Percentiles rank a stretch among this genome's conserved stretches.
These are phyloP conservation scores for Acarospora socialis DNA, from an alignment of 2,329 filamentous ascomycete species.

Conservation along the genomic window DNA sequence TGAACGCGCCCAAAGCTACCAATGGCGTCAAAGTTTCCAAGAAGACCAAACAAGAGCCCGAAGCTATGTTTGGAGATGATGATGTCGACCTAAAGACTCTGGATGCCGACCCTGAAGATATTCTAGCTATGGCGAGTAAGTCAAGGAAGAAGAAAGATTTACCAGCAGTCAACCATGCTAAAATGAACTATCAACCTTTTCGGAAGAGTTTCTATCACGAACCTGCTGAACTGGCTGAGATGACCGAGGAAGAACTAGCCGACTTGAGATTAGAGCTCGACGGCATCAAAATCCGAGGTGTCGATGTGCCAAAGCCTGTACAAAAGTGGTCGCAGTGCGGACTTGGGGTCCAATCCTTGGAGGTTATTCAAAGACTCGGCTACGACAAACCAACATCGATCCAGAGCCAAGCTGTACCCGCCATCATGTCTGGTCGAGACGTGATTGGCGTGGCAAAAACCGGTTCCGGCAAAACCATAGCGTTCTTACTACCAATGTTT, in stretches of 20 bases:
- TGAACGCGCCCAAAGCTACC: conserved; percentile 26
- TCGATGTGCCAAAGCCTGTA: conserved; percentile 82
- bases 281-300: conserved; percentile 83
- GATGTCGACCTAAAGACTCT: conserved; percentile 52
- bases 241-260: conserved; percentile 72
- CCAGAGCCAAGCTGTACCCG: conserved; percentile 85
- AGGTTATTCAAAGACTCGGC: conserved; percentile 66
- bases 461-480: conserved; percentile 92
- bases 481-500: conserved; percentile 93
- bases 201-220: conserved; percentile 93
- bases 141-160: conserved; percentile 89
- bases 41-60: conserved; percentile 51
- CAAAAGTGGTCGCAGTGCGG: conserved; percentile 96
- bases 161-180: conserved; percentile 72
- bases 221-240: conserved; percentile 64
- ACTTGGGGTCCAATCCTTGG: conserved; percentile 69
- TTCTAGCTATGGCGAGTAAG: conserved; percentile 47
- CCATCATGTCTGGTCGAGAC: conserved; percentile 91
- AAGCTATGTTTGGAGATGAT: conserved; percentile 81
- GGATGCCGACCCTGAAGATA: conserved; percentile 49
- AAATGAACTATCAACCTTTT: conserved; percentile 71
- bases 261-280: conserved; percentile 77
- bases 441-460: conserved; percentile 96
- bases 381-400: conserved; percentile 88
- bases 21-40: conserved; percentile 23